A percentile compares a stretch with the other conserved stretches of the same genome.
Conservation (phyloP, 2,329 filamentous ascomycete species). For the Fusarium sp. region DNA sequence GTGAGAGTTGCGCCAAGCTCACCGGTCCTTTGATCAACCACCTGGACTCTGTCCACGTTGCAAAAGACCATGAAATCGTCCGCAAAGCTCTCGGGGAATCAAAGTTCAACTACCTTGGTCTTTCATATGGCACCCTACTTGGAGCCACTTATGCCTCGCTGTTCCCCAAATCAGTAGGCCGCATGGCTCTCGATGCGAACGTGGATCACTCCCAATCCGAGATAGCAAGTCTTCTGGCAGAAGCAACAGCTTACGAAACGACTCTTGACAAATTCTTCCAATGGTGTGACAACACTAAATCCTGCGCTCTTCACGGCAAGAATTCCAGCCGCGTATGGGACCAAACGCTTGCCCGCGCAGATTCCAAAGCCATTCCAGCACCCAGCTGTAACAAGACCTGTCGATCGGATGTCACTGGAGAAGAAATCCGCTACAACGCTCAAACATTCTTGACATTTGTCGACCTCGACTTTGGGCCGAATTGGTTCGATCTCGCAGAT, state of each 20-base stretch:
- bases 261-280: slow-evolving; percentile 40
- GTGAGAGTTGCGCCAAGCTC: slow-evolving; percentile 42
- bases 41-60: slow-evolving; percentile 44
- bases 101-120: slow-evolving; percentile 53
- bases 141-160: slow-evolving; percentile 53
- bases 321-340: slow-evolving; percentile 34
- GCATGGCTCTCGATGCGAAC: slow-evolving; percentile 49
- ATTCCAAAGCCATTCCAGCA: slow-evolving; percentile 27
- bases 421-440: slow-evolving; percentile 40
- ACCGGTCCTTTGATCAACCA: slow-evolving; percentile 44
- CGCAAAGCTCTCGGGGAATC: slow-evolving; percentile 40
- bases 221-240: slow-evolving; percentile 26
- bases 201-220: slow-evolving; percentile 46
- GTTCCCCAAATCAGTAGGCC: slow-evolving; percentile 46
- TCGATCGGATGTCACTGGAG: slow-evolving; percentile 39
- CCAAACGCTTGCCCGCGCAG: slow-evolving; percentile 29
- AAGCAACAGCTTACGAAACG: slow-evolving; percentile 36
- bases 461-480: slow-evolving; percentile 14
- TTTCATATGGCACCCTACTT: slow-evolving; percentile 55
- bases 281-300: slow-evolving; percentile 39
- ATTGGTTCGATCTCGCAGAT: slow-evolving; percentile 34
- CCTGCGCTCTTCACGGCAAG: slow-evolving; percentile 42
- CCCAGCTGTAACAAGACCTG: slow-evolving; percentile 33
- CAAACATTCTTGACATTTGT: slow-evolving; percentile 35
- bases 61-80: slow-evolving; percentile 44